These are phyloP conservation scores for Echria macrotheca DNA, from an alignment of 495 filamentous ascomycete genomes.

Conservation along the genomic window DNA sequence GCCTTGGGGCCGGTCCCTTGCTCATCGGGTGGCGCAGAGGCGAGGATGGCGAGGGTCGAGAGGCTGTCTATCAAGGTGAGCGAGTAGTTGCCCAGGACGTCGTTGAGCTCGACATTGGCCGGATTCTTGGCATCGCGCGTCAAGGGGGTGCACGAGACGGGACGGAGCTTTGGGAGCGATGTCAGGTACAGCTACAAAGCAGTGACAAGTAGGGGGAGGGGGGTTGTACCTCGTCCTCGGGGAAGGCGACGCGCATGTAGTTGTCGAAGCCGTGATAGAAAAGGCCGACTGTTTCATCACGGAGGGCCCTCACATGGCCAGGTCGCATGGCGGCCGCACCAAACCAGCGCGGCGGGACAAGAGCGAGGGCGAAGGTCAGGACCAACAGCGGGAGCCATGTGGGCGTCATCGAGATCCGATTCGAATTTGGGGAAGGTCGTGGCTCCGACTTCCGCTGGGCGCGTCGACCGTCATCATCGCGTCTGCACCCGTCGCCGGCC, in stretches of 20 bases:
- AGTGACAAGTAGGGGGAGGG: conserved; percentile 1
- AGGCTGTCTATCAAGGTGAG: conserved; percentile 92
- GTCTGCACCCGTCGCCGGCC: conserved; percentile 18
- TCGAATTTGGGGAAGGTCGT: no score
- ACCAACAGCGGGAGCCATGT: conserved; percentile 11
- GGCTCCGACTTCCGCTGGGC: no score
- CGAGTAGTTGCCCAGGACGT: conserved; percentile 95
- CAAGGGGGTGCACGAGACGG: conserved; percentile 76
- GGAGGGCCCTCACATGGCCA: conserved; percentile 44
- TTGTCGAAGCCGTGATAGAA: conserved; percentile 98
- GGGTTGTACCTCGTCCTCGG: conserved; percentile 82
- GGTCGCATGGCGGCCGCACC: conserved; percentile 45
- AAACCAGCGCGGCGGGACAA: conserved; percentile 25
- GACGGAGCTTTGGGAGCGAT: conserved; percentile 54
- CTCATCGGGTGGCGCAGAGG: conserved; percentile 55
- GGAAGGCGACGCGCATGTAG: conserved; percentile 90
- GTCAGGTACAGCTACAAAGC: conserved; percentile 7
- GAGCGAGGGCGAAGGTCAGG: background rate
- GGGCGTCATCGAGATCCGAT: no score
- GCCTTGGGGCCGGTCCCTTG: conserved; percentile 53
- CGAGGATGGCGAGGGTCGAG: conserved; percentile 85
- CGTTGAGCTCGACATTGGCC: conserved; percentile 81
- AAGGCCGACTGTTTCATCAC: conserved; percentile 78
- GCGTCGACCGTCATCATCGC: no score
- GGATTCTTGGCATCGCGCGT: conserved; percentile 77